Conservation (phyloP, 768 basidiomycete genomes). For the Calocera cornea region DNA sequence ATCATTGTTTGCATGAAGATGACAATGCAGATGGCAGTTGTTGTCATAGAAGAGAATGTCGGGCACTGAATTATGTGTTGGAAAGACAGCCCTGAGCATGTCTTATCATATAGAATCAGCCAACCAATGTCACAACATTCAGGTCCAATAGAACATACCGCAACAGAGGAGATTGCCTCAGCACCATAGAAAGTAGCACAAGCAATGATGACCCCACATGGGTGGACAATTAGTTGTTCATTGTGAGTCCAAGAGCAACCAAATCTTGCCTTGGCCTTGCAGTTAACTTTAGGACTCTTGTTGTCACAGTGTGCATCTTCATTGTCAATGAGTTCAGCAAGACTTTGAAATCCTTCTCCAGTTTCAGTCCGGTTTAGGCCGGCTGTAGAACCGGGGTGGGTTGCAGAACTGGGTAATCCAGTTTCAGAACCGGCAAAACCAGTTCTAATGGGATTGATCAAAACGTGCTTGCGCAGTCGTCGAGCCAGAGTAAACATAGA, state of each 20-base stretch:
- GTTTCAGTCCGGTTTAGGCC: too few relatives aligned
- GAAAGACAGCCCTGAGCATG: neutral
- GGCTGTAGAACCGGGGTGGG: too few relatives aligned
- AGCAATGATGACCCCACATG: constrained; percentile 6
- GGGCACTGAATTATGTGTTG: neutral
- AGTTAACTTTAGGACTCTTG: neutral
- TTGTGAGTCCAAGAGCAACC: constrained; percentile 5
- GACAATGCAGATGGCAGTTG: constrained; percentile 13
- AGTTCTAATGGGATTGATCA: neutral
- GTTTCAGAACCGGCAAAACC: neutral
- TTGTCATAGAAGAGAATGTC: constrained; percentile 16
- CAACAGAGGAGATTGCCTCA: constrained; percentile 1
- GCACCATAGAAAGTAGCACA: constrained; percentile 4
- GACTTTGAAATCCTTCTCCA: neutral
- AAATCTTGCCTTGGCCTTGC: neutral
- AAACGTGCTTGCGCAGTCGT: neutral
- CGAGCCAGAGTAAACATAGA: constrained; percentile 24
- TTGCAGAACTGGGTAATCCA: neutral
- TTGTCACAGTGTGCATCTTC: neutral
- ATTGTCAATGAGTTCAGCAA: neutral
- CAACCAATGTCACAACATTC: neutral
- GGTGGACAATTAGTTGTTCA: constrained; percentile 7
- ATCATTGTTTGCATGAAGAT: constrained; percentile 8
- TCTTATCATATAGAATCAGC: neutral
- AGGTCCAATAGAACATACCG: neutral